Conservation (phyloP, 1,284 basidiomycete species). For the Papiliotrema laurentii region DNA sequence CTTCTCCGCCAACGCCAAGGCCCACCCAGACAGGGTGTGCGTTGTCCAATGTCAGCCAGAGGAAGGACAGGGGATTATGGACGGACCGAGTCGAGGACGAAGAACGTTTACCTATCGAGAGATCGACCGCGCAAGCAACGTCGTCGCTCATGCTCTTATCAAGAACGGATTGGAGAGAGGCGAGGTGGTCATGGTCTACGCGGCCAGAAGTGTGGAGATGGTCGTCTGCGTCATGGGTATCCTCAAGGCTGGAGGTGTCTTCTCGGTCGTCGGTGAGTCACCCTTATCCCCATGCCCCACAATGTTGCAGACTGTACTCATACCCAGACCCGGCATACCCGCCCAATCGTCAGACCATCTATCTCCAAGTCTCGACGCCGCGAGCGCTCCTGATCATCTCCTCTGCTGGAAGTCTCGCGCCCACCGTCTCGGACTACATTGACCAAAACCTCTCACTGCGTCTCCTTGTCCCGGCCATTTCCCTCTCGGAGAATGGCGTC, state of each 20-base stretch:
- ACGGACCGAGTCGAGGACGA: conserved; percentile 47
- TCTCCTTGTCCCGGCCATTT: conserved; percentile 88
- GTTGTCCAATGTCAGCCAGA: conserved; percentile 69
- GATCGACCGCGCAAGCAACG: conserved; percentile 80
- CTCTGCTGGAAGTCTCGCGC: conserved; percentile 78
- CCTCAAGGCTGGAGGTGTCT: conserved; percentile 93
- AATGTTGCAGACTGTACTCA: conserved; percentile 1
- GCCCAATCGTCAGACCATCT: conserved; percentile 88
- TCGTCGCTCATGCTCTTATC: conserved; percentile 86
- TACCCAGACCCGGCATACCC: conserved; percentile 90
- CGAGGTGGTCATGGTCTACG: conserved; percentile 99
- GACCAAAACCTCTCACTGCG: conserved; percentile 75
- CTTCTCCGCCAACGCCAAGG: conserved; percentile 75
- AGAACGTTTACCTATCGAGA: conserved; percentile 71
- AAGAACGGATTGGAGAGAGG: conserved; percentile 81
- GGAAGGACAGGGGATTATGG: conserved; percentile 39
- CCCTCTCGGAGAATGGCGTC: conserved; percentile 64
- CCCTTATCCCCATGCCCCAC: not conserved
- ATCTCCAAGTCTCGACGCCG: conserved; percentile 89
- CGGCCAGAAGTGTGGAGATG: conserved; percentile 91
- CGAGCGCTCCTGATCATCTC: conserved; percentile 89
- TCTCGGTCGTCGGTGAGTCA: conserved; percentile 86
- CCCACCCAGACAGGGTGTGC: conserved; percentile 72
- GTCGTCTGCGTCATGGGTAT: conserved; percentile 97
- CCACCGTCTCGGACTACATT: conserved; percentile 82